These are phyloP conservation scores for Tricholoma matsutake DNA, from an alignment of 768 basidiomycete genomes.

Conservation along the genomic window DNA sequence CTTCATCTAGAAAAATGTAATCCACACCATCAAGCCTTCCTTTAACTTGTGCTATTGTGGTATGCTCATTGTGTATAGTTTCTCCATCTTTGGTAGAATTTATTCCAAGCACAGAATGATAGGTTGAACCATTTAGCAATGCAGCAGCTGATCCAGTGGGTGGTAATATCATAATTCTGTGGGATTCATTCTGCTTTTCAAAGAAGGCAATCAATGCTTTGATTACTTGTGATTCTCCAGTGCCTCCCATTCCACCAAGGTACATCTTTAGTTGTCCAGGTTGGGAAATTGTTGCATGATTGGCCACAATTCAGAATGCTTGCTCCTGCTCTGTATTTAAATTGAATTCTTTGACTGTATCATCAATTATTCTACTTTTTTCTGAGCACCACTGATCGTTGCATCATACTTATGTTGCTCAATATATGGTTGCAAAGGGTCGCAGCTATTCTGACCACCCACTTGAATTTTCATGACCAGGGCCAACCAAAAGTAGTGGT, in stretches of 20 bases:
- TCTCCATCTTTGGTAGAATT: background rate
- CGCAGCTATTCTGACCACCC: too few species aligned
- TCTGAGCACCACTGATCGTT: too few species aligned
- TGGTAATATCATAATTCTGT: slow-evolving; percentile 17
- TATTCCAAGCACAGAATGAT: slow-evolving; percentile 23
- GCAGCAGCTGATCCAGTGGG: slow-evolving; percentile 27
- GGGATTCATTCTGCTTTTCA: slow-evolving; percentile 7
- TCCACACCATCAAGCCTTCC: slow-evolving; percentile 23
- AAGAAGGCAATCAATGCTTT: slow-evolving; percentile 18
- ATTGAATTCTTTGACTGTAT: too few species aligned
- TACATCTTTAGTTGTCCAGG: slow-evolving; percentile 19
- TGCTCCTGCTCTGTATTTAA: slow-evolving; percentile 22
- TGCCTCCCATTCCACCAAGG: slow-evolving; percentile 26
- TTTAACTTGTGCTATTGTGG: slow-evolving; percentile 1
- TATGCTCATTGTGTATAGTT: background rate
- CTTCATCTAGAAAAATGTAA: slow-evolving; percentile 40
- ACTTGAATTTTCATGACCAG: too few species aligned
- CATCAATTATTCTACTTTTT: too few species aligned
- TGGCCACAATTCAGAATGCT: slow-evolving; percentile 21
- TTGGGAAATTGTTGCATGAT: slow-evolving; percentile 12
- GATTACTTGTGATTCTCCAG: slow-evolving; percentile 24
- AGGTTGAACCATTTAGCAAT: slow-evolving; percentile 23
- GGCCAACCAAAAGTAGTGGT: too few species aligned
- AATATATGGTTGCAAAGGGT: too few species aligned
- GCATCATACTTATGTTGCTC: too few species aligned